phyloP scores from a whole-genome alignment of 2,329 filamentous ascomycete genomes.

The Penicillium psychrosexuale region DNA sequence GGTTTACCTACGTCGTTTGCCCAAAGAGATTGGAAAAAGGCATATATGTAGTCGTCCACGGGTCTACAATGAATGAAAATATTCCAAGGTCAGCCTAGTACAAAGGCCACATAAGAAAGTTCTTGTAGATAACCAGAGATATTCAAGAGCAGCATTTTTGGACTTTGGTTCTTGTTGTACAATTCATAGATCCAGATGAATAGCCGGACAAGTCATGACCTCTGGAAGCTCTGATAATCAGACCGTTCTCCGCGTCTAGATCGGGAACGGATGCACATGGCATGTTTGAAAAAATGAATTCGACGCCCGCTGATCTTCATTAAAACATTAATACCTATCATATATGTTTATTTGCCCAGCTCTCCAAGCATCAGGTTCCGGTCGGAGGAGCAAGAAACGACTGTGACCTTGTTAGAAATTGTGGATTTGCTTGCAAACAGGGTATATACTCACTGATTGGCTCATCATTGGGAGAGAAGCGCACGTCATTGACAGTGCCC shows the following conservation, averaged over 20 bases:
- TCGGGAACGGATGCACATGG: background rate
- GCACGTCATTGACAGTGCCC: conserved; percentile 90
- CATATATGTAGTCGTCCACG: background rate
- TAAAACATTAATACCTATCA: conserved; percentile 16
- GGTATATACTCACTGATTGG: conserved; percentile 70
- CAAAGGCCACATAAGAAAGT: background rate
- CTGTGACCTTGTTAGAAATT: conserved; percentile 46
- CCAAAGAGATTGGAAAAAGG: background rate
- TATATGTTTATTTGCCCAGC: conserved; percentile 59
- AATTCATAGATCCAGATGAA: conserved; percentile 1
- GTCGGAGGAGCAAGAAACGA: conserved; percentile 88
- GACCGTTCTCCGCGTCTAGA: background rate
- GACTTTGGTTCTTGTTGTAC: conserved; percentile 6
- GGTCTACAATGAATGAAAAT: no score
- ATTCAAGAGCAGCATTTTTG: background rate
- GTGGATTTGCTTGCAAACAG: background rate
- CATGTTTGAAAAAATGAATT: conserved; percentile 16
- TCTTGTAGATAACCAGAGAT: background rate
- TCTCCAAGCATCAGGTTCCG: conserved; percentile 80
- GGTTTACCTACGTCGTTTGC: no score
- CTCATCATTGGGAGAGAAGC: conserved; percentile 80
- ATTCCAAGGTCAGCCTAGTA: background rate
- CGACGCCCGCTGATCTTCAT: conserved; percentile 28
- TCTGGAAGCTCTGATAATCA: background rate
- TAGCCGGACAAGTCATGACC: background rate